Base-by-base conservation (phyloP, 257 asterid species). In the Lycium barbarum region DNA sequence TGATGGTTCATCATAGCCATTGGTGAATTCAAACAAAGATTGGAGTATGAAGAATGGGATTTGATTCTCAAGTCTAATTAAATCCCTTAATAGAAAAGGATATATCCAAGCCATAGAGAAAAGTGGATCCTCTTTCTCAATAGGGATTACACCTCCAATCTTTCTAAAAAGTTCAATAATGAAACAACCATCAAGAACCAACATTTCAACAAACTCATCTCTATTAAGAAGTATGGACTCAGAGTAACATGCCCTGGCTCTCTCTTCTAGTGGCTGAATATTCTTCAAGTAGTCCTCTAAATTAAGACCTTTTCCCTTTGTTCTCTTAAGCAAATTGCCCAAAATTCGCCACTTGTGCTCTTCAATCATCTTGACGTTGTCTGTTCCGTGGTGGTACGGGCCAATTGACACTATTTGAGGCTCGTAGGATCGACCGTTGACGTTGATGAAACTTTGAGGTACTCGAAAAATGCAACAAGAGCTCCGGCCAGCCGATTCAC, bases 301-400 rank as follows among this genome's bases (percentile, higher is more conserved):
- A 3, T 9, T 47, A 15, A 92, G 12, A 6, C 86, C 89, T 62
- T 84, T 85, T 9, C 0, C 47, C 54, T 86, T 88, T 2, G 89
- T 87, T 40, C 97, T 89, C 9, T 90, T 84, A 81, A 93, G 38
- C 22, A 95, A 86, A 22, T 84, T 66, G 17, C 93, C 94, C 80
- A 95, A 74, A 78, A 93, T 91, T 35, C 99, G 85, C 99, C 99
- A 95, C 71, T 95, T 95, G 84, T 95, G 98, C 84, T 94, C 99
- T 51, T 95, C 91, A 86, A 95, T 92, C 98, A 94, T 93, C 63
- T 62, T 66, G 40, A 94, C 90, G 51, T 87, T 89, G 9, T 91
- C 87, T 1, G 88, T 90, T 80, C 94, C 94, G 82, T 91, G 97
- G 88, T 95, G 99, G 89, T 86, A 95, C 18, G 99, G 99, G 7